Evolutionary conservation across 2,329 filamentous ascomycete genomes (phyloP).

Genomic region (Atkinsonella texensis): DNA sequence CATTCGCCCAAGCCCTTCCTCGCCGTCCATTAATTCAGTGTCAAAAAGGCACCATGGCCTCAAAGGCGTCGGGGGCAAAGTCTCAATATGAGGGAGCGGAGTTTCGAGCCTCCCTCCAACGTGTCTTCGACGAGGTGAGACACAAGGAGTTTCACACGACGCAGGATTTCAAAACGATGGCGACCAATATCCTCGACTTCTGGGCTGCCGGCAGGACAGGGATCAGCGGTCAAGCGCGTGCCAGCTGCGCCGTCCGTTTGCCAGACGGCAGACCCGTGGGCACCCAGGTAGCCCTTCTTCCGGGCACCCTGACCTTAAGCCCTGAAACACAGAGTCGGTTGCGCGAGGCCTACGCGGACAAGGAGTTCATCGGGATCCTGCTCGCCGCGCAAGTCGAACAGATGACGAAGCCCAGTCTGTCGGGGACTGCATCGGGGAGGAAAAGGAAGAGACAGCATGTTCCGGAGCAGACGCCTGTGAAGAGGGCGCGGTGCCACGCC

Average conservation of each 20-base stretch:
- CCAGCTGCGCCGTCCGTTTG: constrained; percentile 9
- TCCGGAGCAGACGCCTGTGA: neutral
- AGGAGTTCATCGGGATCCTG: constrained; percentile 4
- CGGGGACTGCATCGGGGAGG: neutral
- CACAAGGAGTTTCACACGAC: neutral
- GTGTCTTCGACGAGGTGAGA: constrained; percentile 12
- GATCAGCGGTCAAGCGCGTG: constrained; percentile 8
- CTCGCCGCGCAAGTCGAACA: neutral
- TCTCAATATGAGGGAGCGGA: constrained; percentile 7
- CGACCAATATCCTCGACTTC: constrained; percentile 8
- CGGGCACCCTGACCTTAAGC: constrained; percentile 5
- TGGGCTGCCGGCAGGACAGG: constrained; percentile 7
- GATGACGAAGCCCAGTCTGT: neutral
- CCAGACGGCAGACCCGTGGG: constrained; percentile 11
- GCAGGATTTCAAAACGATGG: constrained; percentile 9
- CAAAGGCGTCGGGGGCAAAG: neutral
- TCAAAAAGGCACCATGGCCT: neutral
- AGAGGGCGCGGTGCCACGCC: neutral
- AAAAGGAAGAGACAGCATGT: constrained; percentile 1
- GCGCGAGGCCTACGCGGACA: neutral
- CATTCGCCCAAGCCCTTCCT: too few relatives aligned
- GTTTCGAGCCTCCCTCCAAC: constrained; percentile 9
- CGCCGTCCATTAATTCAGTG: neutral
- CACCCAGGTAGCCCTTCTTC: constrained; percentile 7
- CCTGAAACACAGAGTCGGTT: constrained; percentile 5